Base-by-base conservation (phyloP, 345 rosid species). In the Rhizophora apiculata region DNA sequence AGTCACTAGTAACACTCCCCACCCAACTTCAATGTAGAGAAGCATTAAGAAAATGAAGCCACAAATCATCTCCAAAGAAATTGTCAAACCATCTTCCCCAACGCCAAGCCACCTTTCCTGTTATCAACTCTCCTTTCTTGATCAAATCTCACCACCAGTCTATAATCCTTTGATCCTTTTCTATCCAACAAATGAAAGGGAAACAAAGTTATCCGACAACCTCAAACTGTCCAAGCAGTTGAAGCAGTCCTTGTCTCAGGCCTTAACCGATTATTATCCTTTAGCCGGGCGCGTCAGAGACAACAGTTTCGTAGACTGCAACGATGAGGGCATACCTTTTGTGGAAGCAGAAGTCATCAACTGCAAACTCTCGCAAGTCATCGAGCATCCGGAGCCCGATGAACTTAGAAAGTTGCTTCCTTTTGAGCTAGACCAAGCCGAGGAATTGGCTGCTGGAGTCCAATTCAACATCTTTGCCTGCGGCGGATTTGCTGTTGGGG, bases 231-330 rank as follows among this genome's bases (percentile, higher is more conserved):
- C 11, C 24, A 30, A 55, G 62, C 39, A 61, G 26, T 75, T 85
- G 32, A 86, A 78, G 75, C 65, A 69, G 43, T 88, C 86, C 60
- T 52, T 85, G 8, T 82, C 91, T 1, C 29, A 82, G 65, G 76
- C 73, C 62, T 76, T 88, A 58, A 63, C 72, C 39, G 74, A 27
- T 4, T 85, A 77, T 79, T 82, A 85, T 80, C 88, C 86, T 4
- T 62, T 86, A 6, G 83, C 94, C 0, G 94, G 89, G 6, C 70
- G 75, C 43, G 67, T 86, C 67, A 43, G 60, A 48, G 84, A 68
- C 51, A 73, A 79, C 13, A 43, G 4, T 22, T 19, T 43, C 20
- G 65, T 79, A 1, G 73, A 73, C 29, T 82, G 83, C 73, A 71
- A 54, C 37, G 81, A 77, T 6, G 43, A 71, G 21, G 85, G 83